Evolutionary conservation across 2,329 filamentous ascomycete species (phyloP), one percentile per base, ranked within the genome.

Genomic region (Diaporthe citri): DNA sequence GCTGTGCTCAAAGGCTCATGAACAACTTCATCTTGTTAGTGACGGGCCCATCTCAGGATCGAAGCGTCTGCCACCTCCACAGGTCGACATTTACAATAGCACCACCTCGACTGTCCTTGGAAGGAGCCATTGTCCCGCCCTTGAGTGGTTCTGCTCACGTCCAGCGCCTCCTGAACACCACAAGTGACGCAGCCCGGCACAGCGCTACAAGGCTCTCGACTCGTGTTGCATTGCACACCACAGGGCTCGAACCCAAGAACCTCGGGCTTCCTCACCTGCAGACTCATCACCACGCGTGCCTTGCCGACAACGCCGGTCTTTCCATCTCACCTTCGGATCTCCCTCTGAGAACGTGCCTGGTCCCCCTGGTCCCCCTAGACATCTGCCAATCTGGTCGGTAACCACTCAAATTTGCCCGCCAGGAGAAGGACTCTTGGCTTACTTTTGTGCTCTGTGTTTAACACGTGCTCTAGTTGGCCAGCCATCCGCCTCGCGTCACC

Each of bases 381-480:
- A 52, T 52, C 55, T 59, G 39, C 51, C 67, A 69, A 56, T 48
- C 74, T 39, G 72, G 72, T 72, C 17, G 34, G 72, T 74, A 70
- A 64, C 59, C 67, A 74, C 72, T 66, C 51, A 71, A 72, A 51
- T 75, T 46, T 43, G 28, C 59, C 28, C n/a, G 13, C 20, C 52
- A 39, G 36, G 69, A 72, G 31, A 31, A 59, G 13, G 56, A 52
- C 48, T 34, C 55, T 31, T 60, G 51, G 71, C 71, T 72, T 71
- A 75, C n/a, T 62, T 64, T 56, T 28, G 64, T 41, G 64, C 48
- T 41, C 64, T 31, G 41, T 52, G 64, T 67, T 57, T 46, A 62
- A 70, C 56, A 31, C 62, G 4, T 69, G 48, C 51, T 69, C 34
- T 51, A 75, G 36, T 72, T 74, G 57, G 70, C 60, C 70, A 66